Evolutionary conservation across 1,284 basidiomycete genomes (phyloP), one percentile per base, ranked within the genome.

Genomic region (Mycena sp.): DNA sequence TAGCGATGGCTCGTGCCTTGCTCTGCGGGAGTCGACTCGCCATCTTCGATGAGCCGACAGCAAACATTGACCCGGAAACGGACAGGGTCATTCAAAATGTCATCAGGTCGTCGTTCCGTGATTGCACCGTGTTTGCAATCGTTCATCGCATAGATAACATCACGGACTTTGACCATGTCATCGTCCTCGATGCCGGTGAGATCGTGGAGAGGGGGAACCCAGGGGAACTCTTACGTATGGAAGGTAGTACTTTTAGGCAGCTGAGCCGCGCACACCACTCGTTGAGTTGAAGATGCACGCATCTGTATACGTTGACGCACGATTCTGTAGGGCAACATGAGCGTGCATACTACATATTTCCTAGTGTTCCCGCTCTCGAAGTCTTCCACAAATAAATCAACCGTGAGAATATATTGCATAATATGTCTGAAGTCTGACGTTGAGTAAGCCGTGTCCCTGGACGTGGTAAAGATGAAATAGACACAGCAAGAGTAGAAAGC

Each of bases 1-100:
- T 88, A 26, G 86, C 87, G 6, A 73, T 89, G 9, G 86, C 85
- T 2, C 77, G 86, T 56, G 86, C 86, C 1, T 83, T 87, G 40
- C 80, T 87, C 9, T 75, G 85, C 11, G 77, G 78, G 48, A 86
- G 84, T 76, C 87, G 87, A 64, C 67, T 88, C 12, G 75, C 87
- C 23, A 85, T 88, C 56, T 73, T 88, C 19, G 87, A 88, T 69
- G 86, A 88, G 79, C 85, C 48, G 12, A 63, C 61, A 6, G 87
- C 87, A 0, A 63, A 32, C 26, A 16, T 64, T 83, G 86, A 88
- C 69, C 45, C 51, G 23, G 53, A 45, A 17, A 63, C 53, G 14
- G 54, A 57, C 21, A 26, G 41, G 5, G 43, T 57, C n/a, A 52
- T 63, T 21, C 61, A 58, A 19, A 46, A 51, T 45, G 55, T 58